phyloP scores from a whole-genome alignment of 768 basidiomycete species.

The Ephemerocybe angulata region DNA sequence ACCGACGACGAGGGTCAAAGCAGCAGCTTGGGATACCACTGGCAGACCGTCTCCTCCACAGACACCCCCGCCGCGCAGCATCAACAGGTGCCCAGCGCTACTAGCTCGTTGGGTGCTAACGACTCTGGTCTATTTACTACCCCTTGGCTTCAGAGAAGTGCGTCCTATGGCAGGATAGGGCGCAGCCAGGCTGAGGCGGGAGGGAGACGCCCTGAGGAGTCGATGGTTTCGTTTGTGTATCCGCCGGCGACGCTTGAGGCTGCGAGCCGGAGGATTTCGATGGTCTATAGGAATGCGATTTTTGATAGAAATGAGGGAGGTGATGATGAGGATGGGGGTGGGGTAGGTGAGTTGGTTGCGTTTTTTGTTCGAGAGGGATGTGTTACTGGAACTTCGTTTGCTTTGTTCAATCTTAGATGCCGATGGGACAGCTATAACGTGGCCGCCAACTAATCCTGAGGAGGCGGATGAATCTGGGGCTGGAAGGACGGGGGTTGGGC shows the following conservation, averaged over 20 bases:
- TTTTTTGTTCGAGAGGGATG: not conserved
- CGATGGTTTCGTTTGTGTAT: slow-evolving; percentile 27
- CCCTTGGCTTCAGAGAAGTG: not conserved
- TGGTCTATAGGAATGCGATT: slow-evolving; percentile 69
- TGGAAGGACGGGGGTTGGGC: not conserved
- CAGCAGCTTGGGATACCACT: slow-evolving; percentile 21
- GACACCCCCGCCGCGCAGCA: slow-evolving; percentile 4
- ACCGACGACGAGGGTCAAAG: too few species aligned
- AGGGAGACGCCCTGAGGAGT: not conserved
- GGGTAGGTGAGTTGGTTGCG: slow-evolving; percentile 1
- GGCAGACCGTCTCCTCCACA: slow-evolving; percentile 21
- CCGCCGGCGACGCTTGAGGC: slow-evolving; percentile 58
- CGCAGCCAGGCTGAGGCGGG: too few species aligned
- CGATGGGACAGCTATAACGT: slow-evolving; percentile 53
- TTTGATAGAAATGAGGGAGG: slow-evolving; percentile 32
- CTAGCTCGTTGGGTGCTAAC: not conserved
- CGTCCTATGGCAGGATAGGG: too few species aligned
- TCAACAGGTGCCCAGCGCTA: slow-evolving; percentile 6
- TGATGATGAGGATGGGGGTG: slow-evolving; percentile 7
- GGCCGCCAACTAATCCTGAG: slow-evolving; percentile 39
- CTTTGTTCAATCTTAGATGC: slow-evolving; percentile 21
- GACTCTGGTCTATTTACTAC: slow-evolving; percentile 10
- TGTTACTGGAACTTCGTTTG: not conserved
- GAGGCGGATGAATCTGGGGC: not conserved
- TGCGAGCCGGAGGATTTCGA: slow-evolving; percentile 65